Conservation (phyloP, 306 rosid species). For the Psophocarpus tetragonolobus region DNA sequence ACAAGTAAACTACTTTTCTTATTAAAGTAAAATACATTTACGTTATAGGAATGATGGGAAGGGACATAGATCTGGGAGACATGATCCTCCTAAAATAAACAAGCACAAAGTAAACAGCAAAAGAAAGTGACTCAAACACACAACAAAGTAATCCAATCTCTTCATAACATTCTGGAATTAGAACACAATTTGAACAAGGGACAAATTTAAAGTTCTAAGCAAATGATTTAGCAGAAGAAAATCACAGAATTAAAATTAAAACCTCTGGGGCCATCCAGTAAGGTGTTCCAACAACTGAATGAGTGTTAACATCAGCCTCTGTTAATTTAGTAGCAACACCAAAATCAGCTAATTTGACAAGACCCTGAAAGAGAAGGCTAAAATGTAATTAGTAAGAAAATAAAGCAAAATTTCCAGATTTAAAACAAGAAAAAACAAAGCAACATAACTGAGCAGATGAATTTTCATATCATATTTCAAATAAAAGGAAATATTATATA, state of each 20-base stretch:
- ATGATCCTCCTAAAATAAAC: neutral
- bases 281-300: constrained; percentile 99
- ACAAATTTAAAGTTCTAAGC: constrained; percentile 18
- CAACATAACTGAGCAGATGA: no score
- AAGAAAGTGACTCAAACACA: constrained; percentile 18
- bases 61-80: constrained; percentile 23
- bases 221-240: constrained; percentile 25
- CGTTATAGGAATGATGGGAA: constrained; percentile 4
- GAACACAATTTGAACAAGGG: constrained; percentile 4
- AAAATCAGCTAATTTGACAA: constrained; percentile 99
- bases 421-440: neutral
- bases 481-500: neutral
- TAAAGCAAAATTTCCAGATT: constrained; percentile 15
- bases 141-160: constrained; percentile 6
- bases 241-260: constrained; percentile 16
- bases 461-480: no score
- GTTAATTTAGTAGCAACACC: constrained; percentile 98
- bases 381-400: constrained; percentile 5
- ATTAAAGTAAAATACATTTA: constrained; percentile 26
- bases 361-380: constrained; percentile 67
- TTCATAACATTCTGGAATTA: constrained; percentile 1
- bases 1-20: neutral
- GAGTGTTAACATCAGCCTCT: constrained; percentile 98
- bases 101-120: constrained; percentile 25
- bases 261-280: constrained; percentile 99